Evolutionary conservation across 2,329 filamentous ascomycete genomes (phyloP), one percentile per base, ranked within the genome.

Genomic region (Clarireedia monteithiana): DNA sequence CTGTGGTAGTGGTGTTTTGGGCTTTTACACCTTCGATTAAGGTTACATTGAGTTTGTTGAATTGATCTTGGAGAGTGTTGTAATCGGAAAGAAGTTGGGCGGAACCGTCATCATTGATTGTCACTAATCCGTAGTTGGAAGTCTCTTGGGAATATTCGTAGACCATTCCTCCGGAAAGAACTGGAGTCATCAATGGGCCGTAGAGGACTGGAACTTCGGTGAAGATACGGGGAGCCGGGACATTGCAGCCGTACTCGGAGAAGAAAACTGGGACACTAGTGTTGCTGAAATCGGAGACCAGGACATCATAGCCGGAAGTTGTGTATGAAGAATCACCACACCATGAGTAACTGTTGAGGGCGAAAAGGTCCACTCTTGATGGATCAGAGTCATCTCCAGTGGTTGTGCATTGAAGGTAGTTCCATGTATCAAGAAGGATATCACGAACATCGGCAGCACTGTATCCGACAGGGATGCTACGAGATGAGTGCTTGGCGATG

Each of bases 211-310:
- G 77, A 12, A 90, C 85, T 72, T 94, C 89, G 62, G 86, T 85
- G 74, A 91, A 94, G 64, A 83, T 72, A 63, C 89, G 86, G 14
- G 86, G 84, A n/a, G 74, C 69, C 14, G 83, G 81, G 39, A 77
- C 75, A 74, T 91, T 92, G 81, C 89, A 92, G 59, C 89, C 89
- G 64, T 79, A 86, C 68, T 94, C 89, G 61, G 85, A 89, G 76
- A 89, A 91, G 78, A 92, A 92, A 64, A 91, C 77, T 34, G 88
- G 88, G 39, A 91, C 79, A 15, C 84, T 81, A 40, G 79, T 81
- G 61, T 77, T 77, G 63, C 76, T 72, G 75, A 92, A 90, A 69
- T 84, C 81, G 2, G 74, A 69, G 48, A 87, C 82, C 38, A 90
- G 75, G 17, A 75, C 72, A 62, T 85, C 73, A 69, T 85, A 90